These are phyloP conservation scores for Rhododendron kiyosumense DNA, from an alignment of 148 eudicot species.

Conservation along the genomic window DNA sequence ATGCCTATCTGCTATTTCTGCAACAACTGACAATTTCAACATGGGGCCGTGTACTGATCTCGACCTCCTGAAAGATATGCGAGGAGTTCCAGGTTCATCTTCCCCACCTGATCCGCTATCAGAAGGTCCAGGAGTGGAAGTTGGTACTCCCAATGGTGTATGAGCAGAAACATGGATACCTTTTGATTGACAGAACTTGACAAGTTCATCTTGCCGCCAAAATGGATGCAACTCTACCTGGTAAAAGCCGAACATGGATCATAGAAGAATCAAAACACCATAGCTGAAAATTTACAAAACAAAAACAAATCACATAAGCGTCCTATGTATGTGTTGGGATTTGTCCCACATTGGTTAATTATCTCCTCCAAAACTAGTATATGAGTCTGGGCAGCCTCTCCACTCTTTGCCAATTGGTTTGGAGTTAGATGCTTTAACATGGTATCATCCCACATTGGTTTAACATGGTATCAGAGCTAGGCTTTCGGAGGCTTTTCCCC, in stretches of 20 bases:
- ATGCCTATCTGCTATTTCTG: slow-evolving; percentile 29
- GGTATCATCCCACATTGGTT: too few relatives aligned
- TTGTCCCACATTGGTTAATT: too few relatives aligned
- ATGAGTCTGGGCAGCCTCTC: too few relatives aligned
- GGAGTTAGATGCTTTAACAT: too few relatives aligned
- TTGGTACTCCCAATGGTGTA: slow-evolving; percentile 30
- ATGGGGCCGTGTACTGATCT: slow-evolving; percentile 35
- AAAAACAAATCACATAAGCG: background rate
- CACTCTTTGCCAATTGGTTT: too few relatives aligned
- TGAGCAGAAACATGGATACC: slow-evolving; percentile 37
- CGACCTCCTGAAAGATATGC: slow-evolving; percentile 29
- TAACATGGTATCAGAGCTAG: too few relatives aligned
- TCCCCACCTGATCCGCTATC: slow-evolving; percentile 28
- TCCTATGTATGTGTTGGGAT: background rate
- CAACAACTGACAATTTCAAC: slow-evolving; percentile 28
- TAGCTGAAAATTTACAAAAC: background rate
- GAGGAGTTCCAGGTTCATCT: slow-evolving; percentile 34
- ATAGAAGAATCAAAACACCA: background rate
- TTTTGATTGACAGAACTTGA: slow-evolving; percentile 27
- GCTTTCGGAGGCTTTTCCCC: too few relatives aligned
- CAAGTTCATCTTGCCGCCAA: slow-evolving; percentile 35
- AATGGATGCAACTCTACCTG: slow-evolving; percentile 35
- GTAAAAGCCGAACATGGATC: slow-evolving; percentile 5
- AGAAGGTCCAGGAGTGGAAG: slow-evolving; percentile 15
- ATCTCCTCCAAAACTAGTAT: too few relatives aligned